Evolutionary conservation across 768 basidiomycete species (phyloP).

Genomic region (Leccinum pellstonianum): DNA sequence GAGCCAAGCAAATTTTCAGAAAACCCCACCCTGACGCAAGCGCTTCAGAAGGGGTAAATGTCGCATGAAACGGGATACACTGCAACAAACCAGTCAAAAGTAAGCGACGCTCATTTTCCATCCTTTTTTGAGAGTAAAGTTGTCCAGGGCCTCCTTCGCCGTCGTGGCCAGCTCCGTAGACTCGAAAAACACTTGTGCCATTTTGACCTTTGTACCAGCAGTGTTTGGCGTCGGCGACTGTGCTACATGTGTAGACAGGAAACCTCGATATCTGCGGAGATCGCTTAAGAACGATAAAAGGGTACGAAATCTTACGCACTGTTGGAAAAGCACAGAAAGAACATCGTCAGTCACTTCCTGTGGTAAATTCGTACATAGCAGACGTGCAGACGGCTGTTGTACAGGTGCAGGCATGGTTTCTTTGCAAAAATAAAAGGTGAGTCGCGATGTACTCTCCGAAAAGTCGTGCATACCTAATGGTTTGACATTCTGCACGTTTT

Average conservation of each 20-base stretch:
- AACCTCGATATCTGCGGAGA: conserved; percentile 73
- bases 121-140: conserved; percentile 83
- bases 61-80: conserved; percentile 11
- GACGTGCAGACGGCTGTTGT: conserved; percentile 56
- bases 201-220: conserved; percentile 67
- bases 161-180: conserved; percentile 67
- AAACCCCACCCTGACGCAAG: conserved; percentile 32
- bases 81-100: conserved; percentile 37
- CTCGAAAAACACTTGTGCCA: conserved; percentile 81
- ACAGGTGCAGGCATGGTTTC: conserved; percentile 45
- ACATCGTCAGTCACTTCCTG: conserved; percentile 88
- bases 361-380: conserved; percentile 84
- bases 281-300: background rate
- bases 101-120: conserved; percentile 82
- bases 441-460: conserved; percentile 1
- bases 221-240: conserved; percentile 67
- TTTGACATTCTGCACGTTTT: conserved; percentile 42
- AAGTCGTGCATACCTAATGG: conserved; percentile 46
- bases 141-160: conserved; percentile 81
- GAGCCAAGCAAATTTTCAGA: background rate
- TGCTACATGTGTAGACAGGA: conserved; percentile 66
- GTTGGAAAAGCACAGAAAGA: conserved; percentile 84
- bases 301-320: conserved; percentile 54
- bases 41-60: conserved; percentile 35
- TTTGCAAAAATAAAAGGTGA: conserved; percentile 24